Evolutionary conservation across 176 grass and related monocot species (phyloP).

Genomic region (Bonia amplexicaulis): DNA sequence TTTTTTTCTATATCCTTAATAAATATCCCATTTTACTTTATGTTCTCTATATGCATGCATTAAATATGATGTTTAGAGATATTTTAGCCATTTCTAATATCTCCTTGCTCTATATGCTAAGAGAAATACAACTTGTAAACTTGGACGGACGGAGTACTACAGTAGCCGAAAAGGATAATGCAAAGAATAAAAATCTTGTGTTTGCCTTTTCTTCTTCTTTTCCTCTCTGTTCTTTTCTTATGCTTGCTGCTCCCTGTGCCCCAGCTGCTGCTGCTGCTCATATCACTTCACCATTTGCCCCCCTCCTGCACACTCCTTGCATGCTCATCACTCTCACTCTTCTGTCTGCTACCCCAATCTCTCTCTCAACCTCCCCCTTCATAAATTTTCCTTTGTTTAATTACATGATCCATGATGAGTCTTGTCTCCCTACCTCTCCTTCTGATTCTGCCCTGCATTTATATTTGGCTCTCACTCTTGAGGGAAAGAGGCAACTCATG

Average conservation of each 20-base stretch:
- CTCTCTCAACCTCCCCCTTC: not conserved
- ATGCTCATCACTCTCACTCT: slow-evolving; percentile 22
- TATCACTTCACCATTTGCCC: slow-evolving; percentile 31
- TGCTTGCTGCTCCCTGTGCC: slow-evolving; percentile 17
- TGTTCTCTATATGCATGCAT: too few relatives aligned
- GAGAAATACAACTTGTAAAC: too few relatives aligned
- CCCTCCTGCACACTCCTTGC: slow-evolving; percentile 11
- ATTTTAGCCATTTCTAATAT: too few relatives aligned
- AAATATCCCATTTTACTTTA: too few relatives aligned
- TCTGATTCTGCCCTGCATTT: slow-evolving; percentile 45
- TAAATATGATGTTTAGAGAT: too few relatives aligned
- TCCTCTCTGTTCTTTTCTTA: not conserved
- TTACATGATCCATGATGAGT: slow-evolving; percentile 18
- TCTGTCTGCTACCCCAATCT: not conserved
- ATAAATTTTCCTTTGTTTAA: slow-evolving; percentile 32
- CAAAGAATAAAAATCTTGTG: not conserved
- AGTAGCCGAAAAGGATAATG: not conserved
- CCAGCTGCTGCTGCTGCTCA: slow-evolving; percentile 10
- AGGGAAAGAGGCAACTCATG: slow-evolving; percentile 34
- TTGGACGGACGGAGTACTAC: not conserved
- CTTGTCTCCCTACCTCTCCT: not conserved
- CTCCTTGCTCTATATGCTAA: too few relatives aligned
- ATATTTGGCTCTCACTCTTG: slow-evolving; percentile 52
- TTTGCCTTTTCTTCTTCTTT: not conserved
- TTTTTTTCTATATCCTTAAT: too few relatives aligned